phyloP scores from a whole-genome alignment of 371 early-diverging fungal species.

The Apophysomyces elegans region DNA sequence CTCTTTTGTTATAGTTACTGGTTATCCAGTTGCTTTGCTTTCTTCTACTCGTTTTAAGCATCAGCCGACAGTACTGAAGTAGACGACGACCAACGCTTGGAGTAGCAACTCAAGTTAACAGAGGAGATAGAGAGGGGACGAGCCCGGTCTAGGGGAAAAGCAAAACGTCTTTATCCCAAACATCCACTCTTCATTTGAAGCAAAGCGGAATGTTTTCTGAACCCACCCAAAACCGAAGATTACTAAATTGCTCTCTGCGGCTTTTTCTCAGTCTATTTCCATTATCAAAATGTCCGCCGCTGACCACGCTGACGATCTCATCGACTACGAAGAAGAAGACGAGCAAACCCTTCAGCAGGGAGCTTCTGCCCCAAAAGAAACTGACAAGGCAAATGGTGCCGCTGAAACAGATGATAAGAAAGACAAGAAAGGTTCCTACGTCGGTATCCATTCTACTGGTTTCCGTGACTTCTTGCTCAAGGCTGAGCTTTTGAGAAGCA shows the following conservation, averaged over 20 bases:
- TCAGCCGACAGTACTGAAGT: not conserved
- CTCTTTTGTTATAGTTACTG: not conserved
- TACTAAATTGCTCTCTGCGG: constrained; percentile 6
- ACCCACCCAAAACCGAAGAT: not conserved
- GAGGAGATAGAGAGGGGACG: constrained; percentile 5
- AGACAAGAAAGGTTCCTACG: constrained; percentile 97
- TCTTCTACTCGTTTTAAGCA: not conserved
- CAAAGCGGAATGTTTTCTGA: not conserved
- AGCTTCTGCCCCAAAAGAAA: constrained; percentile 1
- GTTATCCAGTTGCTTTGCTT: not conserved
- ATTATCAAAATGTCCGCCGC: constrained; percentile 51
- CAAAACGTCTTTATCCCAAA: not conserved
- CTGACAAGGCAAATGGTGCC: not conserved
- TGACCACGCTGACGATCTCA: constrained; percentile 88
- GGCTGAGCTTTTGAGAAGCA: constrained; percentile 93
- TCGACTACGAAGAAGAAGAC: constrained; percentile 91
- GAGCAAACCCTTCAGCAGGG: constrained; percentile 65
- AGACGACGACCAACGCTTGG: not conserved
- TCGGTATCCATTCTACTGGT: constrained; percentile 97
- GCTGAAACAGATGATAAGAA: constrained; percentile 54
- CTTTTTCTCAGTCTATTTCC: constrained; percentile 1
- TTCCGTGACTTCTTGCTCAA: constrained; percentile 98
- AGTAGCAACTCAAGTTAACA: not conserved
- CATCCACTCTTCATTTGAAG: not conserved
- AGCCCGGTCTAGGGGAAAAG: constrained; percentile 3